Conservation (phyloP, 1,284 basidiomycete species). For the Earliella scabrosa region DNA sequence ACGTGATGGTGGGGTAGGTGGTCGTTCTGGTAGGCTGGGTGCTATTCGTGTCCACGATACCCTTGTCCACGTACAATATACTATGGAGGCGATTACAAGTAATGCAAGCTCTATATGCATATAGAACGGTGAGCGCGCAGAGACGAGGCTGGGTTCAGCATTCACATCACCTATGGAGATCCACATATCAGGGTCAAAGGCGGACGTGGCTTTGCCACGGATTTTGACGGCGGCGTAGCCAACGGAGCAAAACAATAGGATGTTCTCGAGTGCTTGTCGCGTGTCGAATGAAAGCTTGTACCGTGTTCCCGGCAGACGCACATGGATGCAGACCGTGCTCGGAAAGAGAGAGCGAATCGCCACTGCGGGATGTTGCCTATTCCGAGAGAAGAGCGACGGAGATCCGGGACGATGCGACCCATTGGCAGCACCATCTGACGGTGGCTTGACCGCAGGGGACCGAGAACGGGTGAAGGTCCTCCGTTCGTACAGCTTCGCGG, state of each 20-base stretch:
- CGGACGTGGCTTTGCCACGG: conserved; percentile 24
- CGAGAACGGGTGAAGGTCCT: conserved; percentile 60
- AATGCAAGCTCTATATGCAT: conserved; percentile 57
- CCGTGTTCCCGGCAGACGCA: conserved; percentile 46
- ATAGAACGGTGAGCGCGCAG: conserved; percentile 4
- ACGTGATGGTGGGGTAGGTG: conserved; percentile 34
- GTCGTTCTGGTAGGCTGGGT: conserved; percentile 29
- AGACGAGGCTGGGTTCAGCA: background rate
- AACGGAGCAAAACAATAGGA: conserved; percentile 58
- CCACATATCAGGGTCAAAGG: conserved; percentile 40
- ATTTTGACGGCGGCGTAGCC: conserved; percentile 44
- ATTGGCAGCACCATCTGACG: conserved; percentile 32
- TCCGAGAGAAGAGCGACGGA: conserved; percentile 33
- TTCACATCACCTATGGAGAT: conserved; percentile 45
- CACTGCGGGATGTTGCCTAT: conserved; percentile 22
- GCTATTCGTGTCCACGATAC: conserved; percentile 42
- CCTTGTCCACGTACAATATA: conserved; percentile 71
- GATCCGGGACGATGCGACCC: conserved; percentile 33
- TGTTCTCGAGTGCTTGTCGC: conserved; percentile 58
- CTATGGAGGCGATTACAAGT: conserved; percentile 57
- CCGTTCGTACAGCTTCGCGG: conserved; percentile 28
- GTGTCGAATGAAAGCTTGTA: conserved; percentile 57
- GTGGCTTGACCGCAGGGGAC: conserved; percentile 49
- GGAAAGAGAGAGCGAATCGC: conserved; percentile 44
- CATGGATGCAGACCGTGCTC: conserved; percentile 43